Conservation (phyloP, 2,329 filamentous ascomycete species). For the Ophiostoma novo-ulmi region DNA sequence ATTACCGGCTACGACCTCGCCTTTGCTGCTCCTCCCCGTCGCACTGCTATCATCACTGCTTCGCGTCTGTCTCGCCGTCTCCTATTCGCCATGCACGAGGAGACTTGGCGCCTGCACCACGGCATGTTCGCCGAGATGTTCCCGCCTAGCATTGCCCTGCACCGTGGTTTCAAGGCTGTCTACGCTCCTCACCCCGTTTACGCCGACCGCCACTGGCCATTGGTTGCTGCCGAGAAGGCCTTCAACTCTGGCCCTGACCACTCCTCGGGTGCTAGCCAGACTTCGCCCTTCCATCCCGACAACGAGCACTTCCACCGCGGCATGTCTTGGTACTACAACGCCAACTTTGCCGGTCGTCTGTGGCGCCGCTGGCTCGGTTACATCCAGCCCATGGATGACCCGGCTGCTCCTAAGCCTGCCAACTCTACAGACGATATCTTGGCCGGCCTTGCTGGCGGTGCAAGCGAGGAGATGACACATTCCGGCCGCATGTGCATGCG, state of each 20-base stretch:
- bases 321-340: constrained; percentile 80
- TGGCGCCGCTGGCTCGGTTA: constrained; percentile 73
- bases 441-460: constrained; percentile 38
- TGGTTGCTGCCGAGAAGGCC: constrained; percentile 62
- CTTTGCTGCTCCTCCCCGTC: constrained; percentile 56
- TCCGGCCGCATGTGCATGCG: constrained; percentile 71
- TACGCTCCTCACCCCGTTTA: constrained; percentile 79
- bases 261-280: constrained; percentile 53
- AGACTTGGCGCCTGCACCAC: constrained; percentile 61
- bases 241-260: constrained; percentile 74
- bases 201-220: constrained; percentile 69
- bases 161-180: constrained; percentile 72
- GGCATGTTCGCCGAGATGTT: constrained; percentile 80
- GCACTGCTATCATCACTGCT: constrained; percentile 67
- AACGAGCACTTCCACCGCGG: constrained; percentile 81
- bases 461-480: constrained; percentile 44
- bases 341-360: constrained; percentile 68
- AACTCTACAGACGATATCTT: constrained; percentile 43
- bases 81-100: constrained; percentile 67
- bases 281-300: constrained; percentile 58
- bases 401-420: constrained; percentile 19
- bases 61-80: constrained; percentile 62
- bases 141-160: constrained; percentile 63
- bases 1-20: constrained; percentile 60
- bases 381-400: constrained; percentile 38